Evolutionary conservation across 2,329 filamentous ascomycete genomes (phyloP), one percentile per base, ranked within the genome.

Genomic region (Apiospora rasikravindrae): DNA sequence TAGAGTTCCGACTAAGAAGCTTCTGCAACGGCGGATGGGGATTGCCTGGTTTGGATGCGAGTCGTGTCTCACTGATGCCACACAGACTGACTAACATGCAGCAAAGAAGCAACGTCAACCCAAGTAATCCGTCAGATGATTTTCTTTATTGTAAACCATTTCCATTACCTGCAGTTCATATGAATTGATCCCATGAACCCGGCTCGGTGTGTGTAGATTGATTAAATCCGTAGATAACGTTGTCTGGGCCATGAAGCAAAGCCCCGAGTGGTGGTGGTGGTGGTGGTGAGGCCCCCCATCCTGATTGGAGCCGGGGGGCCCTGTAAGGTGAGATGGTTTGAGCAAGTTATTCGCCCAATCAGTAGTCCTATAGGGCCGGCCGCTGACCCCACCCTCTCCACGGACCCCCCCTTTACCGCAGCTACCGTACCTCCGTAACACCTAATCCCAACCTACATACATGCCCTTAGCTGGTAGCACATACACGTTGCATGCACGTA

Each of bases 341-440:
- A 64, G 57, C 57, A 64, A 64, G 57, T 64, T 64, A 64, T 64
- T 64, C 57, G 33, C 5, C 57, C 57, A 64, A 64, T 64, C 57
- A 11, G 22, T 33, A 7, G 4, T n/a, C 57, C 1, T 2, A 0
- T 13, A 22, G 40, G 22, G 57, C 19, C 10, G 33, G 19, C 57
- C 4, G 29, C 19, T 22, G 26, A 22, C 29, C 6, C 57, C 57
- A 64, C 29, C 19, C 33, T 40, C 57, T 33, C 33, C 53, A 61
- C 53, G 53, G 53, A 8, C 51, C 22, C 29, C 19, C 53, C 53
- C 8, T 61, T 57, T 57, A n/a, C n/a, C 33, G 51, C 51, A 57
- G 51, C 14, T 57, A 57, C 51, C 26, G 51, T 33, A 29, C 14
- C 33, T 33, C 51, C 26, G 51, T 33, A 29, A 29, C 51, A 57